Evolutionary conservation across 2,329 filamentous ascomycete species (phyloP), one percentile per base, ranked within the genome.

Genomic region (Septoria linicola): DNA sequence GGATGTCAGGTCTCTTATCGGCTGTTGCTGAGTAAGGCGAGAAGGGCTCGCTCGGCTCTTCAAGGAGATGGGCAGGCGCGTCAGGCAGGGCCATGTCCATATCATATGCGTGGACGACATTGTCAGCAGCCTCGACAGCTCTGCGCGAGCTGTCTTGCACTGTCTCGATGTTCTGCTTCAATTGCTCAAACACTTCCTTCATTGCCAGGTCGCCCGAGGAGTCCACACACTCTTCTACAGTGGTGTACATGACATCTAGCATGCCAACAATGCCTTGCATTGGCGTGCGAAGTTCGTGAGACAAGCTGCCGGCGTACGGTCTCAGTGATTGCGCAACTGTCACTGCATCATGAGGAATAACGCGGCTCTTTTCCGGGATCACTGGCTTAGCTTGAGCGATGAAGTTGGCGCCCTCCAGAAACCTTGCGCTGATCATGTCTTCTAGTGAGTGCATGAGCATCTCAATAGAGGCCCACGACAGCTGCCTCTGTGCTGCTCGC

Each of bases 201-300:
- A 80, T 70, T 43, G 72, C 72, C 4, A 76, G 63, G 53, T 80
- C 76, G 8, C 70, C 68, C 53, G 80, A 76, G 31, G 73, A 75
- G 54, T 80, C 77, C 6, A 83, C 77, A 14, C 82, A 81, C 63
- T 88, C 84, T 51, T 84, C 76, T 2, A 88, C 82, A 2, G 83
- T 87, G 2, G 84, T 82, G 68, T 87, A 83, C 83, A 88, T 88
- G 54, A 88, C 82, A 69, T 88, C 85, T 36, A 88, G 71, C 84
- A 88, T 88, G 5, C 85, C 85, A 11, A 88, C 83, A 5, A 88
- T 83, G 35, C 85, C 85, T 67, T 88, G 85, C 84, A 88, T 87
- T 1, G 85, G 85, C 3, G 85, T 88, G 55, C 85, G 75, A 40
- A 88, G 68, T 64, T 88, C 85, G 59, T 88, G 85, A 0, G 85